phyloP scores from a whole-genome alignment of 192 early-diverging fungal genomes.

The Backusella macrospora region DNA sequence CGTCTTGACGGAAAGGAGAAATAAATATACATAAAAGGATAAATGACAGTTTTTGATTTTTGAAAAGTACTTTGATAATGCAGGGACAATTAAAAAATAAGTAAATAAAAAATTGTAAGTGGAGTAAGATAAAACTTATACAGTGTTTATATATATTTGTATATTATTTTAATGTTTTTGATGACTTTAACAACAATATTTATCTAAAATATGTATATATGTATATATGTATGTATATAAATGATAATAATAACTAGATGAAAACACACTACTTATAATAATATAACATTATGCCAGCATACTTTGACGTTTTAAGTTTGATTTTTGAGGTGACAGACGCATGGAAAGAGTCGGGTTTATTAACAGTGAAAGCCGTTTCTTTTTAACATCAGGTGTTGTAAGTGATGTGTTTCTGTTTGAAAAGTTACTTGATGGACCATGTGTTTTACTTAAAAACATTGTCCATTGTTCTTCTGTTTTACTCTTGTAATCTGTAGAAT shows the following conservation, averaged over 20 bases:
- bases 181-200: conserved; percentile 10
- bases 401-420: background rate
- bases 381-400: background rate
- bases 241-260: conserved; percentile 9
- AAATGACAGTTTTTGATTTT: background rate
- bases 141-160: background rate
- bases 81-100: background rate
- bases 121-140: background rate
- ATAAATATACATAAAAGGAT: background rate
- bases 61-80: background rate
- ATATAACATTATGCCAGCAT: conserved; percentile 17
- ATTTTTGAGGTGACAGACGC: conserved; percentile 16
- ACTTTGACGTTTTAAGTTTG: conserved; percentile 22
- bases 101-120: background rate
- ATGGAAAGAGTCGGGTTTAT: conserved; percentile 10
- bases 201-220: conserved; percentile 3
- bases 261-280: conserved; percentile 1
- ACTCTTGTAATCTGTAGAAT: background rate
- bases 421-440: background rate
- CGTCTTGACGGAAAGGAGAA: background rate
- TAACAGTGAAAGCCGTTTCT: conserved; percentile 10
- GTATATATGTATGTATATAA: conserved; percentile 7
- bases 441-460: background rate
- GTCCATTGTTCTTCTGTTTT: conserved; percentile 1
- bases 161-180: background rate